Conservation (phyloP, 2,329 filamentous ascomycete genomes). For the Pyrenochaeta sp. region DNA sequence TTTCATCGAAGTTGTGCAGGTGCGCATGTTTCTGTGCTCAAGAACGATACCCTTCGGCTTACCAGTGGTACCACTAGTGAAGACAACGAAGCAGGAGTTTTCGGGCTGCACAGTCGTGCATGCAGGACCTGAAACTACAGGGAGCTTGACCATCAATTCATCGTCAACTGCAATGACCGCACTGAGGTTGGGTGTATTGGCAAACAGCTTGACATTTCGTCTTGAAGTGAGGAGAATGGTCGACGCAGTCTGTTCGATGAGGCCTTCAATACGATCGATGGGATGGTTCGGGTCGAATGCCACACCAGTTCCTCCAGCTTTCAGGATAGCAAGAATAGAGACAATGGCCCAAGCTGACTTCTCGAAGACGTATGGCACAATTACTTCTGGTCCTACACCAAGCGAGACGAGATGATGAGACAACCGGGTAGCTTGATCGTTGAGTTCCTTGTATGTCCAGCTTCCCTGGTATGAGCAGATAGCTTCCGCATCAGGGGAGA, state of each 20-base stretch:
- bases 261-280: conserved; percentile 1
- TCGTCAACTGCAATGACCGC: too few relatives aligned
- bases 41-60: conserved; percentile 66
- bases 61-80: conserved; percentile 51
- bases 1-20: too few relatives aligned
- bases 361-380: conserved; percentile 19
- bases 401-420: conserved; percentile 12
- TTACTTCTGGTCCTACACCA: conserved; percentile 11
- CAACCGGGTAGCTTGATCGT: conserved; percentile 7
- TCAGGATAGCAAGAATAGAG: conserved; percentile 51
- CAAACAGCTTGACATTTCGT: too few relatives aligned
- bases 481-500: conserved; percentile 13
- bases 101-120: conserved; percentile 9
- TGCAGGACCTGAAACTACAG: too few relatives aligned
- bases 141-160: too few relatives aligned
- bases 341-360: conserved; percentile 32
- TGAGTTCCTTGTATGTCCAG: conserved; percentile 22
- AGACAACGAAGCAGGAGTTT: conserved; percentile 64
- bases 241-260: conserved; percentile 15
- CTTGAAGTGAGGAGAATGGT: too few relatives aligned
- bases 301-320: conserved; percentile 53
- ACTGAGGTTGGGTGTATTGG: too few relatives aligned
- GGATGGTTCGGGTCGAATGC: conserved; percentile 19
- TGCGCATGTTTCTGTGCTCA: conserved; percentile 56
- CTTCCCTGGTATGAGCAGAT: conserved; percentile 20